Evolutionary conservation across 1,139 yeast species (phyloP).

Genomic region (Pneumocystis oryctolagi): DNA sequence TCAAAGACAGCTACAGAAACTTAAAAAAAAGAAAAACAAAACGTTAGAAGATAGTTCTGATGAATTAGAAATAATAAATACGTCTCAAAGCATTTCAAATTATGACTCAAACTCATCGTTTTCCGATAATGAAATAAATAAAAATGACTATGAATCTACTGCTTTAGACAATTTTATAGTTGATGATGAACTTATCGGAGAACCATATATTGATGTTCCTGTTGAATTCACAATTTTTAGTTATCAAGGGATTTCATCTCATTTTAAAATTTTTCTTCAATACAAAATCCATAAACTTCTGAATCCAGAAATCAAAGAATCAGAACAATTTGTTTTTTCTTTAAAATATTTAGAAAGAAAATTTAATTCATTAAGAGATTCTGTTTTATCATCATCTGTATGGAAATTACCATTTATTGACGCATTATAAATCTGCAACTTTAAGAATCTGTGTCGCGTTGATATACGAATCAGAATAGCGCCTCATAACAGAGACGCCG

Average conservation of each 20-base stretch:
- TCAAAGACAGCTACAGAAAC: not conserved
- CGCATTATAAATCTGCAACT: slow-evolving; percentile 47
- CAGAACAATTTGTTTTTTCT: not conserved
- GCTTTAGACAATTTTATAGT: not conserved
- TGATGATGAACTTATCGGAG: not conserved
- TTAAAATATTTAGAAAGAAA: not conserved
- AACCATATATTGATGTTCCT: not conserved
- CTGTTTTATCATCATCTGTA: not conserved
- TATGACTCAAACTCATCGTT: not conserved
- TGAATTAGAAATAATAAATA: not conserved
- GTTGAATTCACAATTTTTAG: not conserved
- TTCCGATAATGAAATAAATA: slow-evolving; percentile 15
- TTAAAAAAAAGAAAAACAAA: not conserved
- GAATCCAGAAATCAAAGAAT: not conserved
- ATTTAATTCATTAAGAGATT: not conserved
- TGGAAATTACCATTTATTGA: not conserved
- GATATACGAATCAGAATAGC: slow-evolving; percentile 65
- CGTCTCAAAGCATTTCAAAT: not conserved
- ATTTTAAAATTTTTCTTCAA: not conserved
- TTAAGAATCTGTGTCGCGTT: slow-evolving; percentile 85
- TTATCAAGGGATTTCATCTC: not conserved
- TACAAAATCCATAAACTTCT: not conserved
- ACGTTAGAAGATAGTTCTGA: not conserved
- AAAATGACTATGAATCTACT: slow-evolving; percentile 19
- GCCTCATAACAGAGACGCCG: slow-evolving; percentile 71